Base-by-base conservation (phyloP, 805 yeast genomes). In the Saccharomycopsis sp. region DNA sequence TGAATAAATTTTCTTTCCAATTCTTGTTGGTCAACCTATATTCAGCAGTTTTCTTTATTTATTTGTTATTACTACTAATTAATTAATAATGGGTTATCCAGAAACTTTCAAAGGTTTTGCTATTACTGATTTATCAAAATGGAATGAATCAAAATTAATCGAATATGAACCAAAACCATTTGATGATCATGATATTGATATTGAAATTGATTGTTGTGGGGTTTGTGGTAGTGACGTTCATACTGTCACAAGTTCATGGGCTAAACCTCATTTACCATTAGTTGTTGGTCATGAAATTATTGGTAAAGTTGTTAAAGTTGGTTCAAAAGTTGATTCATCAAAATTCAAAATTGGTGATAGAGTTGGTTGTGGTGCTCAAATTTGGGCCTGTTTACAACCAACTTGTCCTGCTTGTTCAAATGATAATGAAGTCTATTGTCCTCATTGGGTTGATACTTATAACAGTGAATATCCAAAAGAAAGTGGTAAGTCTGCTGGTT, bases 181-280 rank as follows among this genome's bases (percentile, higher is more conserved):
- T 44, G 64, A 54, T 36, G 61, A 55, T 5, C 60, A 48, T 47
- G 34, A 76, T 50, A 65, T 76, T 32, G 79, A 74, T 48, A 64
- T 76, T 34, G 71, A 74, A 53, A 69, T 72, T 37, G 75, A 71
- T 48, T 69, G 72, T 44, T 75, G 81, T 58, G 82, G 82, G 51
- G 63, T 79, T 9, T 79, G 87, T 61, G 87, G 84, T 15, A 67
- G 76, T 25, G 85, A 79, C 26, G 41, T 46, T 27, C 45, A 40
- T 31, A 41, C 49, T 13, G 47, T 42, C 28, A 34, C 25, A n/a
- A 40, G 32, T n/a, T 43, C 39, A 26, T 46, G 49, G 49, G 62
- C 70, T 65, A 59, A 57, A 43, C 42, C 43, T 12, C 14, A 21
- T 14, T 23, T 37, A 4, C 48, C 49, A n/a, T 19, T 44, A 17